Percentiles rank a stretch among this genome's conserved stretches.
Evolutionary conservation across 2,329 filamentous ascomycete species (phyloP).

Genomic region (Metarhizium guizhouense): DNA sequence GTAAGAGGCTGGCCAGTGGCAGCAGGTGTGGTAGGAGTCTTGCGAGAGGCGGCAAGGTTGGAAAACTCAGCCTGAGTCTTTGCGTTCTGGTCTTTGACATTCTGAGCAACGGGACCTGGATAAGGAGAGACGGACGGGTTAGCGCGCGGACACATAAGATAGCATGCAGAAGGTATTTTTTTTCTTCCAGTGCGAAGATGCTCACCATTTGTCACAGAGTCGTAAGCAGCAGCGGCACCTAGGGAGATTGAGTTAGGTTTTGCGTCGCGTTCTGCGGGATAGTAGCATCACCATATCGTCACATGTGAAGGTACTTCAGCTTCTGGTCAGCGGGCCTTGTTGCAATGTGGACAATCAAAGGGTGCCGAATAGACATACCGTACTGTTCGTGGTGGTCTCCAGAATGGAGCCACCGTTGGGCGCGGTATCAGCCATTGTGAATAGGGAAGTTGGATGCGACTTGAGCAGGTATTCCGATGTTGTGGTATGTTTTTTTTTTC

Average conservation of each 20-base stretch:
- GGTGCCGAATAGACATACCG: constrained; percentile 29
- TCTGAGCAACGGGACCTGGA: constrained; percentile 49
- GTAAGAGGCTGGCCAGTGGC: constrained; percentile 55
- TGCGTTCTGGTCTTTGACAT: constrained; percentile 44
- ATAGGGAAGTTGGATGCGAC: not conserved
- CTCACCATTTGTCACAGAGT: constrained; percentile 35
- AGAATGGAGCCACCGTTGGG: constrained; percentile 38
- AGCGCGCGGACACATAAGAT: not conserved
- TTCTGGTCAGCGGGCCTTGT: not conserved
- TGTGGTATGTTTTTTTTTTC: constrained; percentile 1
- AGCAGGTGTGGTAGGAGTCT: constrained; percentile 42
- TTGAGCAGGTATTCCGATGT: constrained; percentile 3
- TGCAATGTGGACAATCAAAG: not conserved
- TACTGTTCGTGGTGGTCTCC: constrained; percentile 43
- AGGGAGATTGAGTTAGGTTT: constrained; percentile 2
- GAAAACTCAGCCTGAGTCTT: constrained; percentile 49
- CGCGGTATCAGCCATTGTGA: constrained; percentile 23
- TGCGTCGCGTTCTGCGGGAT: not conserved
- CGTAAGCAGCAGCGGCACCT: constrained; percentile 42
- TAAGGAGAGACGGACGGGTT: constrained; percentile 1
- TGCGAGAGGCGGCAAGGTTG: constrained; percentile 48
- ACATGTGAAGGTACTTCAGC: constrained; percentile 5
- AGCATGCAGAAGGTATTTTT: not conserved
- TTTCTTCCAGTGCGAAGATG: not conserved
- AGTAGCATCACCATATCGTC: not conserved